phyloP scores from a whole-genome alignment of 2,329 filamentous ascomycete genomes.

The Zymoseptoria ardabiliae region DNA sequence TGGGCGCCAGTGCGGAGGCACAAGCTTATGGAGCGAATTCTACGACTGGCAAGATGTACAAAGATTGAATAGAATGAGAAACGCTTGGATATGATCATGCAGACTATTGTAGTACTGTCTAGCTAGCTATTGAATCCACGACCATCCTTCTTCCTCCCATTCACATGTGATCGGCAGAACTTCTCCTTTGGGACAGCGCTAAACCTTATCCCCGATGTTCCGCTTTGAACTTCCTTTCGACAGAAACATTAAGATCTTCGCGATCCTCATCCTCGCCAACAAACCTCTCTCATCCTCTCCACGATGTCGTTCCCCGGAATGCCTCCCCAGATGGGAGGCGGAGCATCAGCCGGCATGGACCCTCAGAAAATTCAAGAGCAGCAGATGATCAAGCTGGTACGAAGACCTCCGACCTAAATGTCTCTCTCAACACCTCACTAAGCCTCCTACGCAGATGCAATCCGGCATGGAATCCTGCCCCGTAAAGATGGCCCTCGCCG shows the following conservation, averaged over 20 bases:
- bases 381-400: conserved; percentile 43
- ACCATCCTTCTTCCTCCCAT: too few relatives aligned
- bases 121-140: too few relatives aligned
- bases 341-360: conserved; percentile 17
- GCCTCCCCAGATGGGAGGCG: conserved; percentile 7
- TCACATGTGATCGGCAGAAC: background rate
- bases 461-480: conserved; percentile 84
- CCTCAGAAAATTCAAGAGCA: conserved; percentile 36
- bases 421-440: background rate
- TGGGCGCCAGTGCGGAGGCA: conserved; percentile 22
- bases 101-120: background rate
- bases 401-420: conserved; percentile 3
- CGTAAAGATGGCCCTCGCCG: conserved; percentile 80
- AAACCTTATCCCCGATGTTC: background rate
- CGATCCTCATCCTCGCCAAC: background rate
- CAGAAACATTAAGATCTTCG: background rate
- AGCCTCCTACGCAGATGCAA: conserved; percentile 56
- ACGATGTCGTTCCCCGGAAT: conserved; percentile 16
- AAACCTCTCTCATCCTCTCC: background rate
- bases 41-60: conserved; percentile 8
- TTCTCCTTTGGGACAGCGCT: background rate
- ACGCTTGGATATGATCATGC: background rate
- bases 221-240: background rate
- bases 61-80: conserved; percentile 10
- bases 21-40: conserved; percentile 10